A percentile compares a stretch with the other conserved stretches of the same genome.
phyloP scores from a whole-genome alignment of 208 protist genomes.

The Acanthamoeba sp. region DNA sequence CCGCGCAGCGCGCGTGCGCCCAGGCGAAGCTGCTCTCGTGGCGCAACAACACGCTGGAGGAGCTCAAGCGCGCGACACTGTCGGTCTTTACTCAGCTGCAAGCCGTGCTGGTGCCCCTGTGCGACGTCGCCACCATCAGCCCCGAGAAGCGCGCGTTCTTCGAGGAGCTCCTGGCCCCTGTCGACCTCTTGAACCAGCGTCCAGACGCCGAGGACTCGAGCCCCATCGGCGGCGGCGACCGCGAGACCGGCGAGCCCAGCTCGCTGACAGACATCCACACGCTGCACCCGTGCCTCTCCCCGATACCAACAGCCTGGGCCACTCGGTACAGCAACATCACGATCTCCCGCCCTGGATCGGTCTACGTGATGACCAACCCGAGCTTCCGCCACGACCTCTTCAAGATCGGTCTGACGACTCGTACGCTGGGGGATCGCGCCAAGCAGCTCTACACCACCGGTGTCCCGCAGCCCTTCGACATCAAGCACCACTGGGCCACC shows the following conservation, averaged over 20 bases:
- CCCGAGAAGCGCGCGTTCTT: slow-evolving; percentile 16
- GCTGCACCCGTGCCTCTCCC: not conserved
- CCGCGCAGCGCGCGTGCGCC: not conserved
- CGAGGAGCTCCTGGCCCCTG: not conserved
- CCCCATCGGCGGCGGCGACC: not conserved
- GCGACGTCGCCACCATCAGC: not conserved
- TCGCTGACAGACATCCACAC: not conserved
- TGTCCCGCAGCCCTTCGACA: not conserved
- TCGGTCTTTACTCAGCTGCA: not conserved
- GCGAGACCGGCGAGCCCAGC: not conserved
- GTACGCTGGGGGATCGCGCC: not conserved
- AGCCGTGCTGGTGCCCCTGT: not conserved
- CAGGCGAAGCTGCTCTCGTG: not conserved
- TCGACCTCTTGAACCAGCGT: not conserved
- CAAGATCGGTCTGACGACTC: slow-evolving; percentile 16
- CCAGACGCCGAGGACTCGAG: not conserved
- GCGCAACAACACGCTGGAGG: not conserved
- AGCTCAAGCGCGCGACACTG: not conserved
- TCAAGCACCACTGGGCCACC: slow-evolving; percentile 2
- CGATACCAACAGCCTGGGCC: not conserved
- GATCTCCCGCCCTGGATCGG: not conserved
- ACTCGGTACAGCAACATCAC: not conserved
- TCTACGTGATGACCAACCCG: slow-evolving; percentile 23
- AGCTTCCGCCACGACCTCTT: slow-evolving; percentile 22
- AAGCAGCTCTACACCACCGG: slow-evolving; percentile 13